phyloP scores from a whole-genome alignment of 2,329 filamentous ascomycete species.

The Hypoxylon sp. region DNA sequence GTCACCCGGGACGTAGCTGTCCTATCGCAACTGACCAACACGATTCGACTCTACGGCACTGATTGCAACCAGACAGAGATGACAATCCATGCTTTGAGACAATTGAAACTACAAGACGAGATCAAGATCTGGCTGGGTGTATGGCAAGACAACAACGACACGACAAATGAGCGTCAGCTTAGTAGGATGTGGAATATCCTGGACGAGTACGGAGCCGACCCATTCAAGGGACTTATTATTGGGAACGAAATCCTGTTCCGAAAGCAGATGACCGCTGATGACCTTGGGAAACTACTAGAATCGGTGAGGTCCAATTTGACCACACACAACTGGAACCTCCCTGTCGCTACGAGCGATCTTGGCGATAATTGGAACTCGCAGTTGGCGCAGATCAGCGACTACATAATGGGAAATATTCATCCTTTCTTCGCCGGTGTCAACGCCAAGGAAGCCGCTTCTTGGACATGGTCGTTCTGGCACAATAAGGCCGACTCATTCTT shows the following conservation, averaged over 20 bases:
- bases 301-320: conserved; percentile 82
- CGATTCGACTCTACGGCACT: conserved; percentile 90
- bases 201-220: conserved; percentile 74
- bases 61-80: conserved; percentile 99
- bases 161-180: conserved; percentile 87
- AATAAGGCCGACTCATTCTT: conserved; percentile 76
- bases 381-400: conserved; percentile 81
- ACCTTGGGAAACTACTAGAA: conserved; percentile 75
- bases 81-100: conserved; percentile 85
- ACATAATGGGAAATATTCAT: conserved; percentile 97
- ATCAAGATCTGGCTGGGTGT: conserved; percentile 96
- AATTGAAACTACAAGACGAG: conserved; percentile 76
- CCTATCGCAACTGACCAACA: conserved; percentile 89
- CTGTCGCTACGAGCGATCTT: conserved; percentile 89
- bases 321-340: conserved; percentile 75
- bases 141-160: conserved; percentile 87
- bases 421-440: conserved; percentile 91
- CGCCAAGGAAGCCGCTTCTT: conserved; percentile 77
- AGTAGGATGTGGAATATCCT: conserved; percentile 87
- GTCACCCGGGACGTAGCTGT: conserved; percentile 92
- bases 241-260: conserved; percentile 86
- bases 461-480: conserved; percentile 89
- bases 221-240: conserved; percentile 86
- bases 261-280: conserved; percentile 76
- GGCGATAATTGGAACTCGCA: conserved; percentile 86